Conservation (phyloP, 306 rosid species). For the Citrullus colocynthis region DNA sequence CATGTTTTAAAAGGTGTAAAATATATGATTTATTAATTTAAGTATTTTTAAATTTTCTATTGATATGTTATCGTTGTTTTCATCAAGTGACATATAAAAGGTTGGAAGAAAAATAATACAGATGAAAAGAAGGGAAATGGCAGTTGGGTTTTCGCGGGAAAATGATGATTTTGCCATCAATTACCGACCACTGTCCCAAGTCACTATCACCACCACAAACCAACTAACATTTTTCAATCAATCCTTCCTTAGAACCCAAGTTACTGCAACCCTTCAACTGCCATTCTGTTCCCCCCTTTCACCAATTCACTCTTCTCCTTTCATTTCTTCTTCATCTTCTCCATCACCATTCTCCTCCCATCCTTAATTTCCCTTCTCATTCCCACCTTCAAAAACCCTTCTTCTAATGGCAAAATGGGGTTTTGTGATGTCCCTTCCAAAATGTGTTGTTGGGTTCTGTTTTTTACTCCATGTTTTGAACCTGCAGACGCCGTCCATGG, state of each 20-base stretch:
- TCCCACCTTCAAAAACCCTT: background rate
- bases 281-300: constrained; percentile 18
- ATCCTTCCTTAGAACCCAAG: constrained; percentile 54
- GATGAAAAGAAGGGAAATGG: background rate
- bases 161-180: constrained; percentile 12
- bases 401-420: constrained; percentile 39
- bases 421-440: constrained; percentile 20
- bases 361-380: constrained; percentile 5
- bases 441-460: constrained; percentile 20
- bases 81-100: too few species aligned
- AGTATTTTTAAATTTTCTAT: too few species aligned
- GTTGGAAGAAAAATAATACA: too few species aligned
- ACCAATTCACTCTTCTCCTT: constrained; percentile 13
- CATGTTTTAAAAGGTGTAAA: too few species aligned
- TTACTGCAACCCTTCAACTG: constrained; percentile 51
- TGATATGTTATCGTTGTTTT: too few species aligned
- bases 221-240: constrained; percentile 20
- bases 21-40: too few species aligned
- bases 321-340: constrained; percentile 18
- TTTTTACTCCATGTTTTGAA: constrained; percentile 23
- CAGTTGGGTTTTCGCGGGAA: background rate
- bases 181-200: constrained; percentile 14
- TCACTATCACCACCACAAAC: constrained; percentile 28
- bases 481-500: constrained; percentile 20
- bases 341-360: background rate